Percentiles rank a stretch among this genome's conserved stretches.
Evolutionary conservation across 2,329 filamentous ascomycete genomes (phyloP).

Genomic region (Paecilomyces fulvus): DNA sequence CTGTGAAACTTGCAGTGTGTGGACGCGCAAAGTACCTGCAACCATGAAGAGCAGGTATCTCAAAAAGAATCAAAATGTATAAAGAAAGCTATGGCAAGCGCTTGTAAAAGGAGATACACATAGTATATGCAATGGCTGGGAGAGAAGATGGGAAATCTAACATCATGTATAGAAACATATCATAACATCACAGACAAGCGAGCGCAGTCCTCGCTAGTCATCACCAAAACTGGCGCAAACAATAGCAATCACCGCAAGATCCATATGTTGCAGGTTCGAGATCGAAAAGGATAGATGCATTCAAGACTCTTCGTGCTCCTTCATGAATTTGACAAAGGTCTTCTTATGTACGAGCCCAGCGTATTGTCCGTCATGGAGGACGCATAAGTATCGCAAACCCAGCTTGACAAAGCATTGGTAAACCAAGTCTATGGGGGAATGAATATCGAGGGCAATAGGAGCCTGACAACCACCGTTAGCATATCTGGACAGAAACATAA

Average conservation of each 20-base stretch:
- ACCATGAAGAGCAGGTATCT: not conserved
- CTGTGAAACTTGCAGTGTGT: not conserved
- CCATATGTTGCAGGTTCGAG: not conserved
- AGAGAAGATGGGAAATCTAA: not conserved
- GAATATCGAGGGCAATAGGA: slow-evolving; percentile 78
- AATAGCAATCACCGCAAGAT: not conserved
- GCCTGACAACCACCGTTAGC: slow-evolving; percentile 42
- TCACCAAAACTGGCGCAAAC: not conserved
- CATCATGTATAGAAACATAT: not conserved
- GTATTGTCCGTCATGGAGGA: slow-evolving; percentile 73
- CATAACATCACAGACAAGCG: not conserved
- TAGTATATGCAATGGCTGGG: not conserved
- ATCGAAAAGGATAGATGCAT: not conserved
- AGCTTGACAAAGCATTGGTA: slow-evolving; percentile 96
- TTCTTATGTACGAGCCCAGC: slow-evolving; percentile 96
- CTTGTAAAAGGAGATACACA: not conserved
- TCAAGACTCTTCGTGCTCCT: slow-evolving; percentile 59
- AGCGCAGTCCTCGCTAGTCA: not conserved
- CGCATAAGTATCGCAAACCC: slow-evolving; percentile 85
- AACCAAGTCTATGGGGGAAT: slow-evolving; percentile 85
- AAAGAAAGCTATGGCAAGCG: not conserved
- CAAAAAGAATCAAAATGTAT: not conserved
- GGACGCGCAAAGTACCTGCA: not conserved
- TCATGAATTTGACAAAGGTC: slow-evolving; percentile 88
- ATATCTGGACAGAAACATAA: slow-evolving; percentile 3